Percentiles rank a stretch among this genome's conserved stretches.
Conservation (phyloP, 192 early-diverging fungal genomes). For the Gaertneriomyces sp. region DNA sequence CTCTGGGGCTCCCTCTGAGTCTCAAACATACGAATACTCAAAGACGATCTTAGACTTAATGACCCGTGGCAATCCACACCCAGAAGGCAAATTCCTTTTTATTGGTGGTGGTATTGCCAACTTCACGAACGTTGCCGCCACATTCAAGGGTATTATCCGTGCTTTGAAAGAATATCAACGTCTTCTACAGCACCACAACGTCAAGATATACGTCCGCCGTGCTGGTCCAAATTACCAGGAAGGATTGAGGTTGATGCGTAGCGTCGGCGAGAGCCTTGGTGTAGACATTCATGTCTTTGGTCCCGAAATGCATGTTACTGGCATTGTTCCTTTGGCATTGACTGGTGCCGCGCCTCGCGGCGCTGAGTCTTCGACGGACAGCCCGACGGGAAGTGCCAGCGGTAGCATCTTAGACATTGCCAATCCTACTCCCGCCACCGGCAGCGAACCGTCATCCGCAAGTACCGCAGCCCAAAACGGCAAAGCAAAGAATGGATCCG, state of each 20-base stretch:
- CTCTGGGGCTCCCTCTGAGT: slow-evolving; percentile 98
- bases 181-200: slow-evolving; percentile 77
- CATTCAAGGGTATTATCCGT: slow-evolving; percentile 98
- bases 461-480: background rate
- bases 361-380: too few species aligned
- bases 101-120: slow-evolving; percentile 99
- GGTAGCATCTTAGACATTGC: slow-evolving; percentile 19
- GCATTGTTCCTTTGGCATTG: slow-evolving; percentile 93
- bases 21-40: slow-evolving; percentile 98
- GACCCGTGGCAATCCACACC: slow-evolving; percentile 80
- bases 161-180: slow-evolving; percentile 92
- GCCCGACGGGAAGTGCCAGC: background rate
- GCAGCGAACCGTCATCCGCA: slow-evolving; percentile 47
- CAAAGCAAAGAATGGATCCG: background rate
- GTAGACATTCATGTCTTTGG: slow-evolving; percentile 94
- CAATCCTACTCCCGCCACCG: slow-evolving; percentile 37
- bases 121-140: slow-evolving; percentile 98
- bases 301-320: slow-evolving; percentile 98
- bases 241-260: slow-evolving; percentile 92
- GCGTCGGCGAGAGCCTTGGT: slow-evolving; percentile 87
- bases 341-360: slow-evolving; percentile 33
- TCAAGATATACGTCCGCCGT: slow-evolving; percentile 94
- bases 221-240: slow-evolving; percentile 99
- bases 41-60: slow-evolving; percentile 98
- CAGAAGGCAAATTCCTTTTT: slow-evolving; percentile 94